Percentiles rank a stretch among this genome's conserved stretches.
These are phyloP conservation scores for Podospora comata DNA, from an alignment of 495 filamentous ascomycete species.

Conservation along the genomic window DNA sequence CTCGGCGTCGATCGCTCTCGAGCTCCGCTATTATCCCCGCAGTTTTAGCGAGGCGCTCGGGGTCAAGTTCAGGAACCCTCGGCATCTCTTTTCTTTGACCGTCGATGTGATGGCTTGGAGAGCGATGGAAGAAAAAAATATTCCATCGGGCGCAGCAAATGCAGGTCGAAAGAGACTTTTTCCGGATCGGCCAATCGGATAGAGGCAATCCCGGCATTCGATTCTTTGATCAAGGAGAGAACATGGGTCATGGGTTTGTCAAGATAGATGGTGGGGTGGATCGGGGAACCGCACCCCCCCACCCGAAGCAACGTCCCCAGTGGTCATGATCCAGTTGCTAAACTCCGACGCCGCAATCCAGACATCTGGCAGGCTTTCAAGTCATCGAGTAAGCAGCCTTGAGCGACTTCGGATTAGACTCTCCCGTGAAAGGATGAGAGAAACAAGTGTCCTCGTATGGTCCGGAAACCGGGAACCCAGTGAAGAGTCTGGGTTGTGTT, in stretches of 20 bases:
- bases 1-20: not conserved
- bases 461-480: not conserved
- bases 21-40: constrained; percentile 1
- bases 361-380: not conserved
- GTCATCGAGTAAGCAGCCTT: not conserved
- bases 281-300: not conserved
- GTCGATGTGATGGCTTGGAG: not conserved
- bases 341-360: not conserved
- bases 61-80: constrained; percentile 6
- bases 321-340: not conserved
- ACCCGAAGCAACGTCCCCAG: not conserved
- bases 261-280: not conserved
- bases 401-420: not conserved
- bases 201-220: not conserved
- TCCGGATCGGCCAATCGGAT: not conserved
- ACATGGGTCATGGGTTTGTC: not conserved
- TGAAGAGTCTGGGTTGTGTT: not conserved
- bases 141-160: not conserved
- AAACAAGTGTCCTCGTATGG: not conserved
- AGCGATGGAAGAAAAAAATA: not conserved
- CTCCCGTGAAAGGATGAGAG: not conserved
- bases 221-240: not conserved
- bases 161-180: not conserved
- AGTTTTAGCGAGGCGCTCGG: not conserved
- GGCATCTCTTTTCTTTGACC: not conserved